Base-by-base conservation (phyloP, 768 basidiomycete species). In the Termitomyces titanicus region DNA sequence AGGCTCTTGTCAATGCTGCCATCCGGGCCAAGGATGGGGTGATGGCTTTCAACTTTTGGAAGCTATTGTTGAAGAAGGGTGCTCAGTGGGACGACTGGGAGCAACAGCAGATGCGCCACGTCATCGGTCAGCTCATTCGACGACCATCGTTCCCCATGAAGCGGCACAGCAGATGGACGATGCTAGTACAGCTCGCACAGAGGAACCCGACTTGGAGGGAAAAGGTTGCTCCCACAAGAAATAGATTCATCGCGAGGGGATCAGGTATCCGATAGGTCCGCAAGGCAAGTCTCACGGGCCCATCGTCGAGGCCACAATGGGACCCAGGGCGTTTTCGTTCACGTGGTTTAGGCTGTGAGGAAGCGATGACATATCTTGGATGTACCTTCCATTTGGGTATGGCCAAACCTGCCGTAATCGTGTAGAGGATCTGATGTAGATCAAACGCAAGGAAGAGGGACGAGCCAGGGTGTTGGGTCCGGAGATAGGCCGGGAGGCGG, bases 1-100 rank as follows among this genome's bases (percentile, higher is more conserved):
- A 76, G 61, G 73, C 72, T 61, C 79, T 85, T 55, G 73, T 85
- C 18, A 63, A 61, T 13, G 73, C 75, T 8, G 76, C 83, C n/a
- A 65, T 89, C 53, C 70, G 70, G 38, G 73, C 75, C 33, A 68
- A 75, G 18, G 75, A 83, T 44, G 75, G 83, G 0, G 55, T 60
- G 57, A 66, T 83, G 69, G 88, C 85, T 1, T 86, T 74, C 70
- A 68, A 69, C 43, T 87, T 88, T 66, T 89, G 87, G 87, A 61
- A 66, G 46, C 60, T 67, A 47, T 66, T 86, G 55, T 47, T 88
- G 12, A 70, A 65, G 55, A 64, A 66, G 25, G 77, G 70, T 65
- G 69, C 76, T 6, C 71, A 79, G 53, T 82, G 80, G 80, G 60
- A 64, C 5, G 82, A 85, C 63, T 27, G 18, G 18, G 74, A 77